Evolutionary conservation across 2,329 filamentous ascomycete species (phyloP), one percentile per base, ranked within the genome.

Genomic region (Ophiocordyceps australis): DNA sequence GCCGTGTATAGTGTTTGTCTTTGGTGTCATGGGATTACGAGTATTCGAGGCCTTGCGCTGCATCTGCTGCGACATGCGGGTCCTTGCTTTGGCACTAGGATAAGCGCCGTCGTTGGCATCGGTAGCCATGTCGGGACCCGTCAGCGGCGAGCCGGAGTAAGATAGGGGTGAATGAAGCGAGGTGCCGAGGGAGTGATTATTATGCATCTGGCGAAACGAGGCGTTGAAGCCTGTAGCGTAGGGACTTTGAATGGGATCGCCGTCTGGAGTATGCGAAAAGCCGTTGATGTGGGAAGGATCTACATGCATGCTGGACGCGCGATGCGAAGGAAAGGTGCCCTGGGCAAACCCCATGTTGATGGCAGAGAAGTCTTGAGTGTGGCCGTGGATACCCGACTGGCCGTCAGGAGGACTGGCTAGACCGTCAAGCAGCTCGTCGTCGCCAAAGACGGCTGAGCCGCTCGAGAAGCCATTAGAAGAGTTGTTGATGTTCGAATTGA

Each of bases 201-300:
- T 61, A 42, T 71, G 65, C 40, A 77, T 73, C 30, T 68, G 66
- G 23, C 77, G 70, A 47, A 82, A 91, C 35, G 83, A 78, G 42
- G 78, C 77, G 50, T 74, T 76, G 56, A 85, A 89, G 42, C 66
- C 73, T 38, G 77, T 69, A 22, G 79, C 66, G 42, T 83, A 94
- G 0, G 86, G 86, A 40, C 83, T 94, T 43, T 91, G 80, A 32
- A 93, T 86, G 5, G 86, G 83, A 27, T 82, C 77, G 27, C 82
- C 82, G 32, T 95, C 86, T 4, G 86, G 85, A 3, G 85, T 93
- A 46, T 80, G 81, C 13, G 86, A 93, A 50, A 78, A 95, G 33
- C 81, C 71, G 42, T 78, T 76, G 43, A 82, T 72, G 30, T 77
- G 73, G 24, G 65, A 57, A 32, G 73, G 68, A 35, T 79, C 73